Conservation (phyloP, 2,329 filamentous ascomycete genomes). For the Trichoderma gracile region DNA sequence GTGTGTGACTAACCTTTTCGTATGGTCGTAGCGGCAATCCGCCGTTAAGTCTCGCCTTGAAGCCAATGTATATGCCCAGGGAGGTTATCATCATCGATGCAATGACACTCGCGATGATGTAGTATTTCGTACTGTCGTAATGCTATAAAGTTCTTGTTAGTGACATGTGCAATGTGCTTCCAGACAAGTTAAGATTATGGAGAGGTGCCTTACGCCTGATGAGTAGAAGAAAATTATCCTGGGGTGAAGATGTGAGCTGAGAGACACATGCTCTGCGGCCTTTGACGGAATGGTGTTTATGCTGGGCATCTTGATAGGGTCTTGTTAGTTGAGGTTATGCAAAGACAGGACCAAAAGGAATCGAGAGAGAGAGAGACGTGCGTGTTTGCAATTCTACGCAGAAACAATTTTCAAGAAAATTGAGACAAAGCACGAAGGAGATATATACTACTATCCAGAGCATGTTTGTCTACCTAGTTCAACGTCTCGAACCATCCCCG, state of each 20-base stretch:
- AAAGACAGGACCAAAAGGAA: too few relatives aligned
- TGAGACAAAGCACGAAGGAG: too few relatives aligned
- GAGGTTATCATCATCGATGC: slow-evolving; percentile 60
- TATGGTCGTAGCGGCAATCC: slow-evolving; percentile 67
- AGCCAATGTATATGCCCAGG: slow-evolving; percentile 64
- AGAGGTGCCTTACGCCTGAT: slow-evolving; percentile 27
- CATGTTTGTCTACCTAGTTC: not conserved
- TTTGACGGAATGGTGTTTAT: not conserved
- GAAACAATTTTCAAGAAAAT: too few relatives aligned
- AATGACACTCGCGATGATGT: slow-evolving; percentile 64
- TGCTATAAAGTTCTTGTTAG: slow-evolving; percentile 42
- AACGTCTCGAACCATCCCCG: not conserved
- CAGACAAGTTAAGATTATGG: too few relatives aligned
- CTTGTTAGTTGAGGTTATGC: too few relatives aligned
- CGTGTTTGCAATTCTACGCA: too few relatives aligned
- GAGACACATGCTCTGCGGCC: not conserved
- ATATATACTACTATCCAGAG: not conserved
- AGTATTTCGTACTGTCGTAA: slow-evolving; percentile 28
- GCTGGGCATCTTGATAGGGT: not conserved
- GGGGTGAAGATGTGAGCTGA: slow-evolving; percentile 16
- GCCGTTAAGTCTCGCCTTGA: slow-evolving; percentile 63
- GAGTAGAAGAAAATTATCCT: slow-evolving; percentile 33
- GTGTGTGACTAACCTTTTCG: slow-evolving; percentile 61
- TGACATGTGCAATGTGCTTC: not conserved
- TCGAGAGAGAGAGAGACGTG: too few relatives aligned